These are phyloP conservation scores for Beauveria pseudobassiana DNA, from an alignment of 2,329 filamentous ascomycete species.

Conservation along the genomic window DNA sequence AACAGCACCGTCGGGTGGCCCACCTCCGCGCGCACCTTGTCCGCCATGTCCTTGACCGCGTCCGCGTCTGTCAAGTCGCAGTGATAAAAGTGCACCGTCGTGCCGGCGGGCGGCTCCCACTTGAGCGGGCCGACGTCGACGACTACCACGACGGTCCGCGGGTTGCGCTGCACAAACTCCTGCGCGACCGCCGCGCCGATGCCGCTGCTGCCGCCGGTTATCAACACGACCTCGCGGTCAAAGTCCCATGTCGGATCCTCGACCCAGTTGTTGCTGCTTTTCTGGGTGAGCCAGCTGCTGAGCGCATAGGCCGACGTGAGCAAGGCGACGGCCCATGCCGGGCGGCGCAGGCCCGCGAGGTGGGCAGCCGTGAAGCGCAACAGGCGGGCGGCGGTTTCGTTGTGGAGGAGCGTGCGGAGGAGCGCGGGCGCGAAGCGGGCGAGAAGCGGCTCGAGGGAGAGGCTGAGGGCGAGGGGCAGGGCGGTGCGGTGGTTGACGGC, in stretches of 20 bases:
- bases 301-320: slow-evolving; percentile 15
- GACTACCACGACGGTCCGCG: slow-evolving; percentile 23
- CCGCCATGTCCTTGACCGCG: slow-evolving; percentile 22
- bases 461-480: slow-evolving; percentile 14
- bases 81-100: slow-evolving; percentile 23
- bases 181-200: slow-evolving; percentile 28
- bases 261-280: slow-evolving; percentile 21
- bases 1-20: slow-evolving; percentile 31
- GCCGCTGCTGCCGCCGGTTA: slow-evolving; percentile 33
- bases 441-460: slow-evolving; percentile 11
- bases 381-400: background rate
- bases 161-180: slow-evolving; percentile 20
- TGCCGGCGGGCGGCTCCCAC: slow-evolving; percentile 19
- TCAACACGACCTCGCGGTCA: slow-evolving; percentile 30
- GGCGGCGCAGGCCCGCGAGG: background rate
- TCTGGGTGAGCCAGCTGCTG: slow-evolving; percentile 18
- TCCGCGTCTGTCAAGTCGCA: slow-evolving; percentile 28
- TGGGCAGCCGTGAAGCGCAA: background rate
- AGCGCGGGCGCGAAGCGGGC: slow-evolving; percentile 1
- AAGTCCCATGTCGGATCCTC: slow-evolving; percentile 22
- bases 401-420: slow-evolving; percentile 3
- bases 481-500: slow-evolving; percentile 18
- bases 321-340: slow-evolving; percentile 11
- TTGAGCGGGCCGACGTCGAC: slow-evolving; percentile 26
- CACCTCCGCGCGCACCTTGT: slow-evolving; percentile 23